Evolutionary conservation across 352 stramenopile genomes (phyloP), one percentile per base, ranked within the genome.

Genomic region (Phytophthora hybrid): DNA sequence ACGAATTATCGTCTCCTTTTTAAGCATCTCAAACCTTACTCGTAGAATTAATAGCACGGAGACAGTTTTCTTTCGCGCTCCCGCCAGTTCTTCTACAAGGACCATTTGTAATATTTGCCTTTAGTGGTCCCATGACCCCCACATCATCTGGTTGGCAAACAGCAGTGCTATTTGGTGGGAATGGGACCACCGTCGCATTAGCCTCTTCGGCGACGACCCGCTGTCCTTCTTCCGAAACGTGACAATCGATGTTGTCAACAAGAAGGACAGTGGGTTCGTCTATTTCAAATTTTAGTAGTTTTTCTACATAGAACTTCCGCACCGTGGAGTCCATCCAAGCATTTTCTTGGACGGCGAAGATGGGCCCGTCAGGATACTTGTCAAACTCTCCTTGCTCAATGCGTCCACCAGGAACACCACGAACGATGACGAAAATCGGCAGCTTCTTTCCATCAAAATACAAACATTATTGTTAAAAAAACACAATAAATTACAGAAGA

Each of bases 61-160:
- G 16, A 18, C 55, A n/a, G 6, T 55, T 62, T 62, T 62, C 13
- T 4, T 55, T 55, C 14, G 49, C 49, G 49, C 16, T 44, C 49
- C 55, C 32, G 29, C 19, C 49, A 32, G 49, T 55, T 13, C 6
- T 32, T 46, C 31, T 14, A 23, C 4, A 8, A 26, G 5, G 23
- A 34, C 53, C 6, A 46, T 41, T 23, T 13, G 5, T 26, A 46
- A 18, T 59, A 18, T 51, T 51, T 51, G 13, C 21, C 32, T 63
- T 37, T 14, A 69, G 31, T n/a, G 59, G 53, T 21, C 53, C 67
- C 67, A 74, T 60, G 21, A 68, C 67, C 8, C 67, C 58, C 3
- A 74, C 67, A 51, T 74, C 67, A 16, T 61, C 41, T 23, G 67
- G 67, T 39, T 74, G 59, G 29, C 66, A 73, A 7, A 63, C 53